phyloP scores from a whole-genome alignment of 1,139 yeast species.

The Candida glucosophila region DNA sequence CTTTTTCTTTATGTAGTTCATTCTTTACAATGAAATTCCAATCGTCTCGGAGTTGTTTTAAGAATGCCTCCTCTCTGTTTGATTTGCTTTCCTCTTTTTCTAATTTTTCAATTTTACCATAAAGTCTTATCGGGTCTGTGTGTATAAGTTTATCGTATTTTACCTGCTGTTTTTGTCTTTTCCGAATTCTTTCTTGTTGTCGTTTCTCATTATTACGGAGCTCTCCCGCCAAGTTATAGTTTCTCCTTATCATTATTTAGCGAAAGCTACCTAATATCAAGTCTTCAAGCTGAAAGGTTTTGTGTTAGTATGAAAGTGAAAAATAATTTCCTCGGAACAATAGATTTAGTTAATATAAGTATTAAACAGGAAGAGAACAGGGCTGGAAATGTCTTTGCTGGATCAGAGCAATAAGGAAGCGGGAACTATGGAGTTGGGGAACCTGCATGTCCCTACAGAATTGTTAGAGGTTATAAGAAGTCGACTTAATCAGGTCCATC shows the following conservation, averaged over 20 bases:
- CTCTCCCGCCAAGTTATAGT: slow-evolving; percentile 36
- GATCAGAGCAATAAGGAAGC: too few relatives aligned
- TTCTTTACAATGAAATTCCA: slow-evolving; percentile 33
- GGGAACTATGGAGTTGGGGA: too few relatives aligned
- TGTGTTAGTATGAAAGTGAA: too few relatives aligned
- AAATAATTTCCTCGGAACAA: too few relatives aligned
- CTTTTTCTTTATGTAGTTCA: slow-evolving; percentile 23
- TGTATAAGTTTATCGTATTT: slow-evolving; percentile 16
- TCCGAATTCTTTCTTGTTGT: slow-evolving; percentile 28
- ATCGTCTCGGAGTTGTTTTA: slow-evolving; percentile 23
- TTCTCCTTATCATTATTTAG: slow-evolving; percentile 34
- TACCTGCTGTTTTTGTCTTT: slow-evolving; percentile 28
- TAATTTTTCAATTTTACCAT: slow-evolving; percentile 19
- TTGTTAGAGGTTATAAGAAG: slow-evolving; percentile 36
- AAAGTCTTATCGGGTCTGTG: slow-evolving; percentile 27
- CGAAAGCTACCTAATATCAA: too few relatives aligned
- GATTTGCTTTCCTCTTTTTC: slow-evolving; percentile 10
- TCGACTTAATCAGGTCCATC: slow-evolving; percentile 35
- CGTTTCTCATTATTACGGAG: slow-evolving; percentile 29
- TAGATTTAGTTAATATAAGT: too few relatives aligned
- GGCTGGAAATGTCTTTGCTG: too few relatives aligned
- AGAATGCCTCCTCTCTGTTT: slow-evolving; percentile 14
- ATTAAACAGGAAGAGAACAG: too few relatives aligned
- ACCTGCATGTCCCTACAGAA: slow-evolving; percentile 10
- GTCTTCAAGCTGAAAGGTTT: too few relatives aligned